phyloP scores from a whole-genome alignment of 192 early-diverging fungal genomes.

The Pilobolus umbonatus region DNA sequence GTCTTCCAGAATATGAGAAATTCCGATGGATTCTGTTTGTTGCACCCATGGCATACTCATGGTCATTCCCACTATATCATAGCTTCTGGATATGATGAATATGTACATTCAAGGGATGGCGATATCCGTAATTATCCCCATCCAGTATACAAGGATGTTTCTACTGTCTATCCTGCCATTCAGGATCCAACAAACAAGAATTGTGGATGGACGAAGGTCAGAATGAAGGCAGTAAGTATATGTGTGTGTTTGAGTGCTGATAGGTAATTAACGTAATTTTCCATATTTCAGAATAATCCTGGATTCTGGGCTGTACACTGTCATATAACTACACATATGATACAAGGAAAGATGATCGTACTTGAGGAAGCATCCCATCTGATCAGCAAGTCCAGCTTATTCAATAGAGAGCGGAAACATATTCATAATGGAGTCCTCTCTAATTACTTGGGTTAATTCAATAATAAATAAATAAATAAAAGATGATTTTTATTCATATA shows the following conservation, averaged over 20 bases:
- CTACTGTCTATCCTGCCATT: constrained; percentile 13
- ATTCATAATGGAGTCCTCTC: too few relatives aligned
- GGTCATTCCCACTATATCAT: constrained; percentile 29
- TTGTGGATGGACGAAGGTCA: constrained; percentile 27
- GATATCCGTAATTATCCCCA: constrained; percentile 8
- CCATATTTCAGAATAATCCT: constrained; percentile 33
- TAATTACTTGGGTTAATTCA: not conserved
- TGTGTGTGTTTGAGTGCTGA: not conserved
- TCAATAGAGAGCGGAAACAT: too few relatives aligned
- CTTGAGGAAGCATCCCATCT: constrained; percentile 22
- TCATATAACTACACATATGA: constrained; percentile 42
- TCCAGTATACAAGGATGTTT: constrained; percentile 17
- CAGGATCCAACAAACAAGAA: not conserved
- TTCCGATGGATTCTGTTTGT: constrained; percentile 5
- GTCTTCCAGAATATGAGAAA: constrained; percentile 26
- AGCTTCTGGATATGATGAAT: constrained; percentile 21
- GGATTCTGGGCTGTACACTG: constrained; percentile 32
- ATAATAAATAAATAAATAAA: not conserved
- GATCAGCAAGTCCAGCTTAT: constrained; percentile 6
- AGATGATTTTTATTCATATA: not conserved
- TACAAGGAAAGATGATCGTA: constrained; percentile 25
- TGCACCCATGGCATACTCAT: constrained; percentile 37
- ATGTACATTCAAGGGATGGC: constrained; percentile 6
- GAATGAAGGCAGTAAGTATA: constrained; percentile 20
- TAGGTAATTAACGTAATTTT: not conserved